Base-by-base conservation (phyloP, 768 basidiomycete genomes). In the Exidia glandulosa region DNA sequence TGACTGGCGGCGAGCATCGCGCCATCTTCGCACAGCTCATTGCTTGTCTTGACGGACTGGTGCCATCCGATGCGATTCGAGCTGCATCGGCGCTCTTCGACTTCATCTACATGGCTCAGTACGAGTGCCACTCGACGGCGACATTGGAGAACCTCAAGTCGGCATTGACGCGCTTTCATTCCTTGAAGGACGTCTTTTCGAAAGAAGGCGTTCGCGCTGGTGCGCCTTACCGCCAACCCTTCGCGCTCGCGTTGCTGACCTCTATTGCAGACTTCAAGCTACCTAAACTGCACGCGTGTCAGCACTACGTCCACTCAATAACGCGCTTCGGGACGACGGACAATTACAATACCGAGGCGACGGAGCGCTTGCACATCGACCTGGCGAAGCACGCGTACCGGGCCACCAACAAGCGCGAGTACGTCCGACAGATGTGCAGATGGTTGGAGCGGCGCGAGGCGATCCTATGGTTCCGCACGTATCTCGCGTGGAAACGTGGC, bases 271-370 rank as follows among this genome's bases (percentile, higher is more conserved):
- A 37, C 47, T 77, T 76, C 64, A 76, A 78, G 52, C 65, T 79
- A n/a, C 76, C 76, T 0, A 80, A 80, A 61, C 60, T 79, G 1
- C 77, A 78, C 59, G 69, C 63, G 19, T 60, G 69, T 1, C 34
- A 31, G 1, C 79, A 79, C 60, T 78, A 76, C 61, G 16, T 60
- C 1, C 4, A 58, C 1, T 29, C 58, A 9, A 77, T 78, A 62
- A 47, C 63, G 29, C 52, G 56, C 6, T 64, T 66, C 36, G 77
- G 79, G 1, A 68, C 73, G 0, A 65, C 71, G 1, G 74, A 78
- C 59, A 74, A 74, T 60, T 75, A 66, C 63, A 73, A 75, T 58
- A 78, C 76, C 1, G 69, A 78, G 60, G 66, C 66, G 27, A 69
- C 74, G 1, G 75, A 79, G 61, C 66, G 71, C 1, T 66, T 76